Conservation (phyloP, 2,329 filamentous ascomycete species). For the Aspergillus novoparasiticus region DNA sequence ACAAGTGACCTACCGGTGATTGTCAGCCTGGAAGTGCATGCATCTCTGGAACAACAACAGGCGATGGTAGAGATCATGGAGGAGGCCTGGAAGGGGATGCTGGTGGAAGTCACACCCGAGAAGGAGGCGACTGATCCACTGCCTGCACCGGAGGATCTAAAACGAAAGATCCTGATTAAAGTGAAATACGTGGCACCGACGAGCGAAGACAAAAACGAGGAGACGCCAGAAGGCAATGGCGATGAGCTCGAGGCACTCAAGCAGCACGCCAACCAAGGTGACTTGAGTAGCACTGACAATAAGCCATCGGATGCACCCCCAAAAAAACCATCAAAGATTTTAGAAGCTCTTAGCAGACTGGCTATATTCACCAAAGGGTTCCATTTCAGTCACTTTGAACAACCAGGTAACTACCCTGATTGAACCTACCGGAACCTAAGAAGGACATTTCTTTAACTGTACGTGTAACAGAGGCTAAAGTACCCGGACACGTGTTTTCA, state of each 20-base stretch:
- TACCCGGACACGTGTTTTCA: conserved; percentile 66
- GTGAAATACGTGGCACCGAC: conserved; percentile 66
- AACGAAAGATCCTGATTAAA: conserved; percentile 80
- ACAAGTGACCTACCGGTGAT: conserved; percentile 79
- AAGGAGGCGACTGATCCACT: conserved; percentile 55
- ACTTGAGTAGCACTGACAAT: not conserved
- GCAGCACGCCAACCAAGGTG: conserved; percentile 1
- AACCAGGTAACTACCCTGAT: conserved; percentile 55
- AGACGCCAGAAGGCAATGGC: conserved; percentile 17
- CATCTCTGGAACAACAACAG: conserved; percentile 78
- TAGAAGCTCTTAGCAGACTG: conserved; percentile 70
- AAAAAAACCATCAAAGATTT: conserved; percentile 64
- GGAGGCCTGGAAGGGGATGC: conserved; percentile 75
- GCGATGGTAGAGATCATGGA: conserved; percentile 94
- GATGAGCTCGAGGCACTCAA: conserved; percentile 17
- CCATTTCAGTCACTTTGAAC: conserved; percentile 73
- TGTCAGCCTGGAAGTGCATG: conserved; percentile 89
- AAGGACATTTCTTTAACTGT: not conserved
- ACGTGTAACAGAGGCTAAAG: conserved; percentile 43
- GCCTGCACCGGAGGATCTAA: conserved; percentile 71
- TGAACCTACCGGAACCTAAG: not conserved
- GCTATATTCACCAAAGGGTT: conserved; percentile 87
- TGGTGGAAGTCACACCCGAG: conserved; percentile 68
- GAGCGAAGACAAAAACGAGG: conserved; percentile 32
- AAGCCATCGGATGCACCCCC: conserved; percentile 32